Conservation (phyloP, 2,329 filamentous ascomycete species). For the Trichophyton verrucosum region DNA sequence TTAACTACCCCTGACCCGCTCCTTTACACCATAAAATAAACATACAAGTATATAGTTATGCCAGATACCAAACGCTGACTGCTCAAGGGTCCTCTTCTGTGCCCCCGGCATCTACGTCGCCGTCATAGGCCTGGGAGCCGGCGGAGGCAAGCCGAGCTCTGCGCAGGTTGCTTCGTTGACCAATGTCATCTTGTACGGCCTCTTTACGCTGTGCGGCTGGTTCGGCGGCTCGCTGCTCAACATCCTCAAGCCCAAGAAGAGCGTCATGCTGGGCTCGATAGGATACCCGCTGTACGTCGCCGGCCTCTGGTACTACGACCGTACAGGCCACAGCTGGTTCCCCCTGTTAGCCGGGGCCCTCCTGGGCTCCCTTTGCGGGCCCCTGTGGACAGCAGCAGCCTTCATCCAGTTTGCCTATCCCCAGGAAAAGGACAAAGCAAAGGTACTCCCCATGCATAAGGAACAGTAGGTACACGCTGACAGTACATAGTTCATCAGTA, state of each 20-base stretch:
- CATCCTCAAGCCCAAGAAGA: conserved; percentile 21
- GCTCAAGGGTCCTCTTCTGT: neutral
- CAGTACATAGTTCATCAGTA: conserved; percentile 43
- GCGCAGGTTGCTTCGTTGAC: neutral
- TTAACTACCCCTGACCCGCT: neutral
- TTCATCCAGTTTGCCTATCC: conserved; percentile 58
- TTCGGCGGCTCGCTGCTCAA: conserved; percentile 36
- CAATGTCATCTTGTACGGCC: conserved; percentile 51
- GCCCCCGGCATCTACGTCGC: neutral
- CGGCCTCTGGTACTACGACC: conserved; percentile 31
- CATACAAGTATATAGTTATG: neutral
- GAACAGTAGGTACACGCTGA: conserved; percentile 34
- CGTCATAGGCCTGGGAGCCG: neutral
- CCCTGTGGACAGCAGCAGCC: conserved; percentile 31
- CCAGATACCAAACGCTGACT: neutral
- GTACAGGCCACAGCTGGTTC: conserved; percentile 28
- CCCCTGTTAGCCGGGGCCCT: conserved; percentile 30
- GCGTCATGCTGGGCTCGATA: conserved; percentile 22
- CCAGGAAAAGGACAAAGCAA: conserved; percentile 60
- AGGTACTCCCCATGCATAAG: conserved; percentile 50
- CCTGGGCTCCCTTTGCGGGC: conserved; percentile 29
- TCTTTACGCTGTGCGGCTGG: conserved; percentile 48
- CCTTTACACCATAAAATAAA: neutral
- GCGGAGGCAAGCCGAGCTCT: neutral
- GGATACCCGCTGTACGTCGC: conserved; percentile 27